Conservation (phyloP, 2,329 filamentous ascomycete genomes). For the Aureobasidium pullulans region DNA sequence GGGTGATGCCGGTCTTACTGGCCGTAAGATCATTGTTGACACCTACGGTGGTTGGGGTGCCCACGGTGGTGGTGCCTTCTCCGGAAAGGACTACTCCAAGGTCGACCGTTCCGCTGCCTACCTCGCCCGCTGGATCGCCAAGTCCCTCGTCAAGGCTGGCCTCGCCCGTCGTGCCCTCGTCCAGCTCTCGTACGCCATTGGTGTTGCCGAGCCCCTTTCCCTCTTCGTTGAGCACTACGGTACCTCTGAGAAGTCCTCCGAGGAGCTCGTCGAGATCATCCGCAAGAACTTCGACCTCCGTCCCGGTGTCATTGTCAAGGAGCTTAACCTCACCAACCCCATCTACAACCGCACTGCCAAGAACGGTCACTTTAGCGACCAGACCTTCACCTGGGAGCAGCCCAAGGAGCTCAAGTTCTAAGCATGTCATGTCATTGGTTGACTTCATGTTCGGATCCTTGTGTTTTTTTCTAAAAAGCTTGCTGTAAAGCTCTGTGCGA, state of each 20-base stretch:
- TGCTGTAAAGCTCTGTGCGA: conserved; percentile 5
- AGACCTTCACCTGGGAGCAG: conserved; percentile 96
- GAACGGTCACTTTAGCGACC: conserved; percentile 99
- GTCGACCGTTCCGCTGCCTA: conserved; percentile 98
- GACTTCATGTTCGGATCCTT: not conserved
- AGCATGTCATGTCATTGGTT: conserved; percentile 25
- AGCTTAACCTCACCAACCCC: conserved; percentile 88
- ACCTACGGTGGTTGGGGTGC: conserved; percentile 99
- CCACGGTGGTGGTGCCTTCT: conserved; percentile 99
- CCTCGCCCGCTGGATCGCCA: conserved; percentile 96
- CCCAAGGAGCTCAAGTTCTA: conserved; percentile 92
- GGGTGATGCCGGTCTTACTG: conserved; percentile 96
- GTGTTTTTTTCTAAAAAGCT: conserved; percentile 2
- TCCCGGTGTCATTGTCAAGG: conserved; percentile 96
- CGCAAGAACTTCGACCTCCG: conserved; percentile 94
- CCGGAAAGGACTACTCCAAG: conserved; percentile 99
- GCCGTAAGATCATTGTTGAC: conserved; percentile 99
- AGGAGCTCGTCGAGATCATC: conserved; percentile 94
- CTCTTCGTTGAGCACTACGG: conserved; percentile 98
- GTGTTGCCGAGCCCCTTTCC: conserved; percentile 94
- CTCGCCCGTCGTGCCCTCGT: conserved; percentile 89
- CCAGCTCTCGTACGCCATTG: conserved; percentile 98
- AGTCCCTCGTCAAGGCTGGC: conserved; percentile 85
- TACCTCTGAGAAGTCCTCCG: conserved; percentile 79
- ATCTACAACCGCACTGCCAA: conserved; percentile 98